Conservation (phyloP, 2,329 filamentous ascomycete species). For the Epichloe typhina region DNA sequence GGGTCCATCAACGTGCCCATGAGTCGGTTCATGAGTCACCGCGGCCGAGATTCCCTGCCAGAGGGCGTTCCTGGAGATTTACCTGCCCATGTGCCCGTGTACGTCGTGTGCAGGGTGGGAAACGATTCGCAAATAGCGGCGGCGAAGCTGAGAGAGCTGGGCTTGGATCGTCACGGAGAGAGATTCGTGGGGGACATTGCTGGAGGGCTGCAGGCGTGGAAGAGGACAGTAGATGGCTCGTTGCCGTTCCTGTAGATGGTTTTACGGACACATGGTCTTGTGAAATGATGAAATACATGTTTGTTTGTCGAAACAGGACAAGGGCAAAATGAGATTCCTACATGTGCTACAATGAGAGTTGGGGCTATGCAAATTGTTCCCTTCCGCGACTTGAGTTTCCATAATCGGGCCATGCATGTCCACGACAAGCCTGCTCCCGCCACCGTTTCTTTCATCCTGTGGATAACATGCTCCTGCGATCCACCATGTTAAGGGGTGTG, state of each 20-base stretch:
- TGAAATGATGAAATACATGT: background rate
- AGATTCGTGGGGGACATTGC: slow-evolving; percentile 56
- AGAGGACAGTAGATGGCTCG: slow-evolving; percentile 46
- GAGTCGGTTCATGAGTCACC: slow-evolving; percentile 42
- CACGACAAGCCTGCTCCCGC: background rate
- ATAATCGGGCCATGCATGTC: background rate
- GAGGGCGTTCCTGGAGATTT: slow-evolving; percentile 28
- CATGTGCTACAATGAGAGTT: slow-evolving; percentile 6
- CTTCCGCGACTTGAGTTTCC: background rate
- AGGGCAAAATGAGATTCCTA: background rate
- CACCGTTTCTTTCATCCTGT: background rate
- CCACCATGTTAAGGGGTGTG: background rate
- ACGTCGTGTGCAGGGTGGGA: slow-evolving; percentile 60
- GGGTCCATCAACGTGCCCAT: slow-evolving; percentile 61
- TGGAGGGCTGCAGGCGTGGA: slow-evolving; percentile 64
- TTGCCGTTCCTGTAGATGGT: slow-evolving; percentile 35
- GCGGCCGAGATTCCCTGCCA: slow-evolving; percentile 12
- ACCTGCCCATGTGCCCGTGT: slow-evolving; percentile 40
- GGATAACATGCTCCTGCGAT: background rate
- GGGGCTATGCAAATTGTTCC: background rate
- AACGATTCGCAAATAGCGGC: slow-evolving; percentile 67
- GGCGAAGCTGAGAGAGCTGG: slow-evolving; percentile 49
- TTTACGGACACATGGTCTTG: background rate
- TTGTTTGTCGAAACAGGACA: background rate
- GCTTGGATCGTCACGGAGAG: slow-evolving; percentile 35